Evolutionary conservation across 2,329 filamentous ascomycete species (phyloP), one percentile per base, ranked within the genome.

Genomic region (Geosmithia putterillii): DNA sequence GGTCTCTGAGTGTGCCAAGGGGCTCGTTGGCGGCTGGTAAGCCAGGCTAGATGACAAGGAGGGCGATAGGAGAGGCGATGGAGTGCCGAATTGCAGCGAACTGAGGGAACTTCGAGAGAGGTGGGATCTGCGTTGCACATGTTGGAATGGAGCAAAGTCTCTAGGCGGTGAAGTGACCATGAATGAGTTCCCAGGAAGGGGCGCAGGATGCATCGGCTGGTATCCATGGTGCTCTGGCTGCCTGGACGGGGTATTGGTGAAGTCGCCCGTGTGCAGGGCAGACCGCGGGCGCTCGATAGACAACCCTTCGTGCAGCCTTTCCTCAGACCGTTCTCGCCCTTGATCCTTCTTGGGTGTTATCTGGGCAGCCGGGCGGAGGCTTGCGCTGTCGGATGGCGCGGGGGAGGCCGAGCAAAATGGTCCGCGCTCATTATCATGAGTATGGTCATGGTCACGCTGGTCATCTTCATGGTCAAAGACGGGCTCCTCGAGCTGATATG

Each of bases 1-100:
- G 62, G 82, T 94, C 54, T 87, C 79, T 37, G 88, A 87, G 54
- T 95, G 81, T 1, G 94, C 89, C 10, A 98, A 69, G 14, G 92
- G 92, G 54, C 89, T 96, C 2, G 92, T 96, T 0, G 92, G 90
- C 2, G 86, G 78, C 61, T 90, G 83, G 48, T 94, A 83, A 25
- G 84, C 73, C 58, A 95, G 95, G 52, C 79, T 88, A 2, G 81
- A 83, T 0, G 84, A 82, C 14, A 85, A 70, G 1, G 86, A 84
- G 7, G 81, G 87, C 3, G 81, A 48, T 20, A 43, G 17, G 8
- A 39, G 82, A 9, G 83, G 55, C 1, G 79, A 81, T 7, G 81
- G 81, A 17, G 72, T 65, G 19, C 68, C 62, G 0, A 71, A 68
- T 5, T 37, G 35, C 21, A n/a, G 25, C 10, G 18, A 35, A 4